Evolutionary conservation across 2,329 filamentous ascomycete species (phyloP).

Genomic region (Calonectria hawksworthii): DNA sequence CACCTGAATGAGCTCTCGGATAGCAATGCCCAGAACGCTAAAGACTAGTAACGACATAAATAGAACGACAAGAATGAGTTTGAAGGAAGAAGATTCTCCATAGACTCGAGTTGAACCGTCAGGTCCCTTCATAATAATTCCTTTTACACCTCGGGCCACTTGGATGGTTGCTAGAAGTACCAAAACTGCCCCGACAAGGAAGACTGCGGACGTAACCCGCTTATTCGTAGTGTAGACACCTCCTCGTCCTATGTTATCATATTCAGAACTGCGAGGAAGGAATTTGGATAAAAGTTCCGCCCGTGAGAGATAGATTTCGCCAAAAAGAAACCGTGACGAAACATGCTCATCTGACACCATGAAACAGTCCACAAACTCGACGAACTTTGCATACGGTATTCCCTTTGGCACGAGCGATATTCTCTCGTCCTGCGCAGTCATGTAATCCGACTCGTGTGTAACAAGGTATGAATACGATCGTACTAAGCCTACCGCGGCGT

Average conservation of each 20-base stretch:
- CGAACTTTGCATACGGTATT: conserved; percentile 48
- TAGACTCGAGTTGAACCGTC: neutral
- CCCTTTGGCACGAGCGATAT: conserved; percentile 46
- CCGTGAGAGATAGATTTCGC: conserved; percentile 54
- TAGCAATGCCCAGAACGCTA: neutral
- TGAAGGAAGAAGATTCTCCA: neutral
- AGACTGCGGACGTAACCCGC: conserved; percentile 42
- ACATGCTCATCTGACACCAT: conserved; percentile 45
- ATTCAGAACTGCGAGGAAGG: conserved; percentile 38
- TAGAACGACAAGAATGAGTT: neutral
- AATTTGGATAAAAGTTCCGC: conserved; percentile 49
- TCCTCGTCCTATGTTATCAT: conserved; percentile 41
- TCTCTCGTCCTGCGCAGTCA: conserved; percentile 44
- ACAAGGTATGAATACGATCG: conserved; percentile 53
- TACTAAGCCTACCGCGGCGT: conserved; percentile 49
- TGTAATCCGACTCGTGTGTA: conserved; percentile 51
- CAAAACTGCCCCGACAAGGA: conserved; percentile 39
- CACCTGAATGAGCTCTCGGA: neutral
- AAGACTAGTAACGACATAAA: neutral
- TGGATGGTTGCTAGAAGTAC: conserved; percentile 42
- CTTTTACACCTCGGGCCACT: conserved; percentile 11
- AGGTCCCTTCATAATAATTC: neutral
- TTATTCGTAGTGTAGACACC: conserved; percentile 41
- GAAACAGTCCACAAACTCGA: conserved; percentile 48
- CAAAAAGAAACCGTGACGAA: conserved; percentile 51